Percentiles rank a stretch among this genome's conserved stretches.
Conservation (phyloP, 2,329 filamentous ascomycete genomes). For the Xylaria sp. region DNA sequence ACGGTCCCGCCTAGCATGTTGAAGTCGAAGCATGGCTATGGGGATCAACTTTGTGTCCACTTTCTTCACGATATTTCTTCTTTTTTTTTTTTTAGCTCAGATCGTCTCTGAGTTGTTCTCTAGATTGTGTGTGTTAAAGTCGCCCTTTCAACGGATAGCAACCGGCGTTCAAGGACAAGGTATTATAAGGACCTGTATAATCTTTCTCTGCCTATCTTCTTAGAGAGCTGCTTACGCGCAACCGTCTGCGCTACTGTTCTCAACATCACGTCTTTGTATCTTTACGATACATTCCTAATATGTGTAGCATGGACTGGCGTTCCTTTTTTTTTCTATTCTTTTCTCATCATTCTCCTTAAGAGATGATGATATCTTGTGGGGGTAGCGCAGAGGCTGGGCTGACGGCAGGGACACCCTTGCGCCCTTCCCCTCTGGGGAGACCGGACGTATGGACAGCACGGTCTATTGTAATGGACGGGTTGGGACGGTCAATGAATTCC, state of each 20-base stretch:
- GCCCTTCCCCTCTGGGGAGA: not conserved
- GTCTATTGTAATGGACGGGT: conserved; percentile 2
- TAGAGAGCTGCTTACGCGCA: not conserved
- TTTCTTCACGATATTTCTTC: conserved; percentile 6
- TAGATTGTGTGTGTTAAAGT: conserved; percentile 16
- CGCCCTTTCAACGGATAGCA: conserved; percentile 9
- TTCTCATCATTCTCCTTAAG: not conserved
- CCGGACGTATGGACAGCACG: conserved; percentile 1
- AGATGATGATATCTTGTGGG: conserved; percentile 15
- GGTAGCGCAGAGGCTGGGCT: not conserved
- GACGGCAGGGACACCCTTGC: not conserved
- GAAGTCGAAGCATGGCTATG: not conserved
- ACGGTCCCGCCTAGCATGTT: not conserved
- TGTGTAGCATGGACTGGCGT: conserved; percentile 32
- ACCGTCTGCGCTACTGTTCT: not conserved
- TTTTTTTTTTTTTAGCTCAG: conserved; percentile 1
- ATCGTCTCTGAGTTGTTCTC: conserved; percentile 6
- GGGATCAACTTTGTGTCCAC: not conserved
- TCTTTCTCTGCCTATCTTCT: conserved; percentile 7
- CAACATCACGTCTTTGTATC: conserved; percentile 7
- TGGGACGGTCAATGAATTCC: conserved; percentile 3
- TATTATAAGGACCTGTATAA: conserved; percentile 18
- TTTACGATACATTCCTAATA: conserved; percentile 27
- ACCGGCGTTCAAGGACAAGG: conserved; percentile 20
- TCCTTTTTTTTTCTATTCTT: not conserved